A percentile compares a stretch with the other conserved stretches of the same genome.
Evolutionary conservation across 768 basidiomycete genomes (phyloP).

Genomic region (Collybia sordida): DNA sequence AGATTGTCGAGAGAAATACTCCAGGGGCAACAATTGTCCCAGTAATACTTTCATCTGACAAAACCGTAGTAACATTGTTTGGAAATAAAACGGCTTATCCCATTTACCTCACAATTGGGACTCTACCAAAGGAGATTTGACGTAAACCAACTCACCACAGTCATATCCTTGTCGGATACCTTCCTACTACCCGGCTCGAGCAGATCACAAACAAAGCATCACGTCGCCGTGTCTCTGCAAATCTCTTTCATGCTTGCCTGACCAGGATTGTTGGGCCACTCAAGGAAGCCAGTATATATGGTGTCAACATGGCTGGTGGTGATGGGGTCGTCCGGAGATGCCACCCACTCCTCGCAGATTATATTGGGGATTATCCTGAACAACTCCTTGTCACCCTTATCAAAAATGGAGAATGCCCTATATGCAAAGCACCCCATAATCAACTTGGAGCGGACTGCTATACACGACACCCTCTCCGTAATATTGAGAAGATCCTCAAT

Average conservation of each 20-base stretch:
- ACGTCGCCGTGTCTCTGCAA: constrained; percentile 21
- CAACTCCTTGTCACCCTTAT: constrained; percentile 22
- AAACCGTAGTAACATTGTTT: constrained; percentile 40
- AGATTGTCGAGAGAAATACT: constrained; percentile 15
- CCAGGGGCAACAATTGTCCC: constrained; percentile 34
- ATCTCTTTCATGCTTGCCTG: constrained; percentile 38
- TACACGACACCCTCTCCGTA: constrained; percentile 1
- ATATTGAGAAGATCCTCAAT: constrained; percentile 15
- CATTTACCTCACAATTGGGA: constrained; percentile 47
- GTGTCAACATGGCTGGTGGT: constrained; percentile 25
- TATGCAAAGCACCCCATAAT: constrained; percentile 15
- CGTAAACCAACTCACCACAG: constrained; percentile 35
- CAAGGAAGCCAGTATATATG: constrained; percentile 18
- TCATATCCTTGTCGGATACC: constrained; percentile 37
- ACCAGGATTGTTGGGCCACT: constrained; percentile 25
- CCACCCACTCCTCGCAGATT: constrained; percentile 39
- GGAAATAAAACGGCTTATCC: constrained; percentile 43
- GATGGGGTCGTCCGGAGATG: constrained; percentile 30
- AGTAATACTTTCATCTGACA: constrained; percentile 45
- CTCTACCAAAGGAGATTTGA: constrained; percentile 37
- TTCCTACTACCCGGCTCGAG: constrained; percentile 34
- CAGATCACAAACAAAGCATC: constrained; percentile 26
- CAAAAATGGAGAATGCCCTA: constrained; percentile 26
- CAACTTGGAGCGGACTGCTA: constrained; percentile 18
- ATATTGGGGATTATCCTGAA: constrained; percentile 43